Base-by-base conservation (phyloP, 2,329 filamentous ascomycete species). In the Hymenoscyphus repandus region DNA sequence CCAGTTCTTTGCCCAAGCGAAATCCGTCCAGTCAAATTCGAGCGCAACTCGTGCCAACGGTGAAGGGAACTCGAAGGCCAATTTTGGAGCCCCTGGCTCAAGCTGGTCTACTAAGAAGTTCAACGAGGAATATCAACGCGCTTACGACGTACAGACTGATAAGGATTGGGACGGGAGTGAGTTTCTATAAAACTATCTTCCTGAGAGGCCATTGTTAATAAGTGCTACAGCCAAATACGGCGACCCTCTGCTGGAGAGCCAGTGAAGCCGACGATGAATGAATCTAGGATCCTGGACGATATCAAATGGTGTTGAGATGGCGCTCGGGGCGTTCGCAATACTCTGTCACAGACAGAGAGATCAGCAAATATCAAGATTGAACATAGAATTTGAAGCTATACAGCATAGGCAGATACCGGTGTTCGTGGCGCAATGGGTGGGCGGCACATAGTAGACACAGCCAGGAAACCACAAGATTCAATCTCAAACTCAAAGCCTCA, bases 51-150 rank as follows among this genome's bases (percentile, higher is more conserved):
- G 15, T 32, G 42, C 33, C 39, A 55, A 37, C 32, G 50, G 51
- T 13, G 45, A 54, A n/a, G 47, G 53, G 17, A 48, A 31, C 20
- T 41, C 37, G 7, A 63, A 63, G 49, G 43, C 52, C 36, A 59
- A 63, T 60, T 57, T 59, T 59, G 51, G 69, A 33, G 66, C 69
- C 53, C 75, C 76, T 6, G 74, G 77, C 2, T 74, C 72, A 41
- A 68, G 68, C 7, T 83, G 78, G 77, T 72, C 71, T 57, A 79
- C 72, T 54, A 78, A 76, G 64, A 80, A 79, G 60, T 75, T 77
- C 5, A 64, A 74, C 54, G 79, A 82, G 52, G 80, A 83, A 49
- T 75, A 71, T 57, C 67, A 73, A 39, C 55, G 75, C 22, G 74
- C 73, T 15, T 70, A 72, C 69, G 73, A 75, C 27, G 61, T 60